A percentile compares a stretch with the other conserved stretches of the same genome.
phyloP scores from a whole-genome alignment of 495 filamentous ascomycete genomes.

The Bacidia gigantensis region DNA sequence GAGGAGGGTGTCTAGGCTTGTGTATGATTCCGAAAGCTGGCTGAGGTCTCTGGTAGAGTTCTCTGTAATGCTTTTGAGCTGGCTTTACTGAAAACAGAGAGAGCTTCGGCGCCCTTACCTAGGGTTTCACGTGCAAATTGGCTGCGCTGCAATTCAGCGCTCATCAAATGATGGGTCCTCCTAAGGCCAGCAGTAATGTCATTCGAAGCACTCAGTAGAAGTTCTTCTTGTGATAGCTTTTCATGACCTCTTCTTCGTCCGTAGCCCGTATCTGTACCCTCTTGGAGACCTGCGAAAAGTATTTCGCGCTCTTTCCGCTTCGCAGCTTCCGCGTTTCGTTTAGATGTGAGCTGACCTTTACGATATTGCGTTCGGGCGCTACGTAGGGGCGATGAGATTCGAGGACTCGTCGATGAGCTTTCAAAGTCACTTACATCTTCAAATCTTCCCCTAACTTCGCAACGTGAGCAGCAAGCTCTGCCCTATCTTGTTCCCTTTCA shows the following conservation, averaged over 20 bases:
- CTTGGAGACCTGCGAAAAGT: constrained; percentile 48
- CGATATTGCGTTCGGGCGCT: constrained; percentile 68
- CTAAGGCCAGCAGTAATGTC: constrained; percentile 77
- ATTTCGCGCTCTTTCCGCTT: constrained; percentile 64
- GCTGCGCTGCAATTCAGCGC: constrained; percentile 64
- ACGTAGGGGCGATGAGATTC: constrained; percentile 11
- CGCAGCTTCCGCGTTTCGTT: constrained; percentile 57
- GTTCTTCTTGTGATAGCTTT: constrained; percentile 49
- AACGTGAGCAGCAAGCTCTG: constrained; percentile 48
- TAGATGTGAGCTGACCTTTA: constrained; percentile 70
- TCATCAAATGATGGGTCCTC: constrained; percentile 73
- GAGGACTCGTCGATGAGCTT: neutral
- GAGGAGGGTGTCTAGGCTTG: constrained; percentile 60
- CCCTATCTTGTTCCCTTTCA: constrained; percentile 40
- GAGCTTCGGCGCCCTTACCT: constrained; percentile 25
- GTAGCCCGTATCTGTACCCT: constrained; percentile 27
- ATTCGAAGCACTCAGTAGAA: constrained; percentile 54
- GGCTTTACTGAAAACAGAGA: neutral
- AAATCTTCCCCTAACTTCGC: constrained; percentile 53
- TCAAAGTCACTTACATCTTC: constrained; percentile 26
- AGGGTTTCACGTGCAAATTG: constrained; percentile 82
- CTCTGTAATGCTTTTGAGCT: constrained; percentile 24
- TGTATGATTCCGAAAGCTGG: constrained; percentile 67
- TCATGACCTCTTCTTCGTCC: constrained; percentile 27
- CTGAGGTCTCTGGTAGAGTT: constrained; percentile 67